Base-by-base conservation (phyloP, 73 alveolate genomes). In the Paraurostyla sp. region DNA sequence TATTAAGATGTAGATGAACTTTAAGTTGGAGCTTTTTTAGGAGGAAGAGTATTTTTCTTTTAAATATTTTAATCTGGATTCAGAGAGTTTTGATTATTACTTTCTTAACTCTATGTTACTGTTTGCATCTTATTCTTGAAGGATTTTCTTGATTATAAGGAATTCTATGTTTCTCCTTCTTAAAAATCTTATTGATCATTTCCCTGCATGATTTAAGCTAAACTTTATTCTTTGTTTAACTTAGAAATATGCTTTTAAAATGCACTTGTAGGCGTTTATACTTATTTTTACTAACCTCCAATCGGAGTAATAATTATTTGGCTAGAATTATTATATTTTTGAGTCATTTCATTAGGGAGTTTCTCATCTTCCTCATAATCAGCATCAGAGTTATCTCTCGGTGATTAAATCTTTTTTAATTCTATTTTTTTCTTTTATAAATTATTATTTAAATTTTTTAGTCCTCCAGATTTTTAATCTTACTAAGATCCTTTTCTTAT, bases 131-230 rank as follows among this genome's bases (percentile, higher is more conserved):
- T 27, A 54, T n/a, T 54, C 15, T 54, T 54, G 36, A 54, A 54
- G 18, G 15, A 20, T 20, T 54, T n/a, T 18, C 40, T 13, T 54
- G 30, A 54, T 54, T 54, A 54, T 20, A 35, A 6, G 23, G 27
- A 15, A 13, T 27, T 35, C 23, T 13, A 6, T 54, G 69, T 20
- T 6, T 27, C 69, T 54, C 36, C 18, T 54, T 27, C 69, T 9
- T 35, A 27, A 27, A 54, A 27, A 38, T 25, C 54, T 11, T 22
- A 3, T 7, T 65, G 20, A 7, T 16, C 36, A 1, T 35, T 20
- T 35, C 58, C 58, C 13, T 65, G 7, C 82, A 65, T 65, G 9
- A 65, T 11, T 65, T 65, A 65, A 36, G 82, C 82, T 0, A 65
- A 13, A 40, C 50, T 18, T 18, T 30, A 1, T 3, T 40, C 46